Base-by-base conservation (phyloP, 192 early-diverging fungal species). In the Oehlia diaphana region DNA sequence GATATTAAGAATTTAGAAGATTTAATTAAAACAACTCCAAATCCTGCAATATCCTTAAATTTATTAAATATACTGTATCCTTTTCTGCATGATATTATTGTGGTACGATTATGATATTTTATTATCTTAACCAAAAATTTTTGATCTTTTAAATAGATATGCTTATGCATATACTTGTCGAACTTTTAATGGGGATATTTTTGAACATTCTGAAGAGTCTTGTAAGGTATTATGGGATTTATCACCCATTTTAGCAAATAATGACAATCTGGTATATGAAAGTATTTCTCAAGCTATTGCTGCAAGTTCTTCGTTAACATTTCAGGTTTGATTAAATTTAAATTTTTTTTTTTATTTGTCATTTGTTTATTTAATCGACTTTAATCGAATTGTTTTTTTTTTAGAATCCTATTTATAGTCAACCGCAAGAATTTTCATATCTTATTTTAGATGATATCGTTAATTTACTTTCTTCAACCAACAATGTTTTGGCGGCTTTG, bases 61-160 rank as follows among this genome's bases (percentile, higher is more conserved):
- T 28, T 79, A 12, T 23, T 79, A 49, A 79, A 79, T 42, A 69
- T 79, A 37, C 61, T 79, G 77, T 79, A 79, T 79, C 77, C 68
- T 79, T 70, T 53, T 23, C 3, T 19, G 35, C 9, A 33, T 3
- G 9, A 31, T 31, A 31, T 31, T 31, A 31, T n/a, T 31, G 31
- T 31, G 0, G 31, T 0, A 31, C 31, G 2, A 7, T 26, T 10
- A 3, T 28, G n/a, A 28, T n/a, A 50, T 49, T 49, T 44, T 9
- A 50, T 28, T 31, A 53, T 72, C 33, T 72, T 72, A 47, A 49
- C 44, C 5, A 72, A 50, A 47, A 28, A 42, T 0, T 42, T 58
- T 65, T 71, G 26, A 79, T 44, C 26, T 42, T 42, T 9, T 53
- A 71, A 64, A 58, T 16, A 79, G 77, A 26, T 79, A 70, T 67